These are phyloP conservation scores for Ceratobasidium sp. DNA, from an alignment of 1,284 basidiomycete species.

Conservation along the genomic window DNA sequence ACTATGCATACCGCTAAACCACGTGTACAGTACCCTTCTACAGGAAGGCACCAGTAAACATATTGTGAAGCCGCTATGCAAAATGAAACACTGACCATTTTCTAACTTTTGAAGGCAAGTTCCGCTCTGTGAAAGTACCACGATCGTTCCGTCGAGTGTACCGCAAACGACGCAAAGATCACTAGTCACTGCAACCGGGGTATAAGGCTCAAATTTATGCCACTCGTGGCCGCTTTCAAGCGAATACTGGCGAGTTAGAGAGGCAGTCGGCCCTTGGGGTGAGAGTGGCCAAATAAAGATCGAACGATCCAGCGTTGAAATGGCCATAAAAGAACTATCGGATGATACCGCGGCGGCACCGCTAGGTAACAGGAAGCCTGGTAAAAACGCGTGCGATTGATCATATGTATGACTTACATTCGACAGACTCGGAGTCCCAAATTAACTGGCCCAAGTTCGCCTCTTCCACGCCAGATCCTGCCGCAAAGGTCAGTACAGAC, in stretches of 20 bases:
- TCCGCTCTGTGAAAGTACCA: neutral
- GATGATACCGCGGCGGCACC: slow-evolving; percentile 2
- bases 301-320: neutral
- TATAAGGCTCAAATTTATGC: neutral
- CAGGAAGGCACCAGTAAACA: neutral
- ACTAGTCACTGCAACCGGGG: neutral
- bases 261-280: neutral
- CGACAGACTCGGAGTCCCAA: neutral
- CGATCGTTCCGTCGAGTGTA: neutral
- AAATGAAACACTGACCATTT: neutral
- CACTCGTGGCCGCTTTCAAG: neutral
- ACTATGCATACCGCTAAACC: neutral
- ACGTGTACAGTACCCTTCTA: neutral
- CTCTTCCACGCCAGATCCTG: neutral
- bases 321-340: neutral
- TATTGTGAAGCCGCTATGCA: neutral
- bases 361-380: neutral
- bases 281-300: neutral
- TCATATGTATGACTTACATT: neutral
- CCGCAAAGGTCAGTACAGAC: neutral
- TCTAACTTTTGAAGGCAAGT: neutral
- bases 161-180: neutral
- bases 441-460: neutral
- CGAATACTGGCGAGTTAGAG: neutral
- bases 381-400: neutral